Percentiles rank a stretch among this genome's conserved stretches.
These are phyloP conservation scores for Elsinoe necatrix DNA, from an alignment of 2,329 filamentous ascomycete genomes.

Conservation along the genomic window DNA sequence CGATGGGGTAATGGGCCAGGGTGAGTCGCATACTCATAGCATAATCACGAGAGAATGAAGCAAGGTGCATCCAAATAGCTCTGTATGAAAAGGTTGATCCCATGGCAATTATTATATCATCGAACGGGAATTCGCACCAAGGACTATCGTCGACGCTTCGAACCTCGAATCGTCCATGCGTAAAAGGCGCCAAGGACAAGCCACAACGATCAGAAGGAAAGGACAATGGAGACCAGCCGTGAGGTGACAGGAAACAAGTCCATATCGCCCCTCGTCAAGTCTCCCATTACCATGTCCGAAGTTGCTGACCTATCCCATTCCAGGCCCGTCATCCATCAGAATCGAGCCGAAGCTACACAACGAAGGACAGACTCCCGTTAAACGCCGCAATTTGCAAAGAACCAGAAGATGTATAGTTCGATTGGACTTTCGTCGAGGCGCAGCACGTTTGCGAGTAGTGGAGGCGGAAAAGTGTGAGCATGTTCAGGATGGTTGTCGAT, in stretches of 20 bases:
- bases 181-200: neutral
- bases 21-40: too few species aligned
- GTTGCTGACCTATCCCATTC: neutral
- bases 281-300: neutral
- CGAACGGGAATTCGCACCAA: constrained; percentile 1
- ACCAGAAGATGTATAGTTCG: constrained; percentile 16
- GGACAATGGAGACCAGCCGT: neutral
- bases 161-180: neutral
- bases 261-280: neutral
- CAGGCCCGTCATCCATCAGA: neutral
- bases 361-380: constrained; percentile 18
- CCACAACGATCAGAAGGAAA: neutral
- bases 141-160: neutral
- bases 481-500: constrained; percentile 8
- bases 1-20: too few species aligned
- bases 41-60: neutral
- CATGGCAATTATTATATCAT: constrained; percentile 12
- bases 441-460: neutral
- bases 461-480: neutral
- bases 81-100: constrained; percentile 1
- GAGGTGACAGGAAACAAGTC: neutral
- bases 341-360: neutral
- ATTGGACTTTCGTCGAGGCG: constrained; percentile 15
- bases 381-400: constrained; percentile 19
- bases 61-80: neutral